Conservation (phyloP, 768 basidiomycete species). For the Boletus pseudopeckii region DNA sequence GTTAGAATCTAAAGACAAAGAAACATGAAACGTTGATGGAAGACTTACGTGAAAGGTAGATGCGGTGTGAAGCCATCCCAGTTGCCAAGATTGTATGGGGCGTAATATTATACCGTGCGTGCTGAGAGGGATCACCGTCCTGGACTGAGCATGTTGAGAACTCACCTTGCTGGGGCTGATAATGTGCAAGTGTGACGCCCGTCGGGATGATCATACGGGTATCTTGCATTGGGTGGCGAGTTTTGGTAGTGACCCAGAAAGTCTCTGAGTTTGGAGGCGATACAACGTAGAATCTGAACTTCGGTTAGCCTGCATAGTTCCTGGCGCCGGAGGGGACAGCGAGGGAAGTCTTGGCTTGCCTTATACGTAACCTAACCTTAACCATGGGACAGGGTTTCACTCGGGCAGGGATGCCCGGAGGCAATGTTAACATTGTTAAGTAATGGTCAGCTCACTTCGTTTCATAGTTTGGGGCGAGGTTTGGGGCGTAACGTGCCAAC, state of each 20-base stretch:
- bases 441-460: too few relatives aligned
- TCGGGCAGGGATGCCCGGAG: too few relatives aligned
- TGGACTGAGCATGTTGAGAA: constrained; percentile 28
- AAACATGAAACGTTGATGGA: not conserved
- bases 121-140: constrained; percentile 17
- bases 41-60: constrained; percentile 23
- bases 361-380: too few relatives aligned
- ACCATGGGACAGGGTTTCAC: too few relatives aligned
- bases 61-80: constrained; percentile 24
- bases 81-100: constrained; percentile 14
- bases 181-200: constrained; percentile 36
- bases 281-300: too few relatives aligned
- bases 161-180: constrained; percentile 37
- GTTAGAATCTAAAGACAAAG: not conserved
- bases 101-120: constrained; percentile 14
- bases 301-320: too few relatives aligned
- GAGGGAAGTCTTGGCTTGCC: too few relatives aligned
- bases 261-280: too few relatives aligned
- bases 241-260: constrained; percentile 18
- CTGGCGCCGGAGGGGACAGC: too few relatives aligned
- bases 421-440: too few relatives aligned
- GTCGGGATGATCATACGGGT: constrained; percentile 20
- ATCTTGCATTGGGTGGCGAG: constrained; percentile 16
- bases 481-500: not conserved
- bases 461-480: not conserved